Percentiles rank a stretch among this genome's conserved stretches.
phyloP scores from a whole-genome alignment of 306 rosid genomes.

The Gillenia trifoliata region DNA sequence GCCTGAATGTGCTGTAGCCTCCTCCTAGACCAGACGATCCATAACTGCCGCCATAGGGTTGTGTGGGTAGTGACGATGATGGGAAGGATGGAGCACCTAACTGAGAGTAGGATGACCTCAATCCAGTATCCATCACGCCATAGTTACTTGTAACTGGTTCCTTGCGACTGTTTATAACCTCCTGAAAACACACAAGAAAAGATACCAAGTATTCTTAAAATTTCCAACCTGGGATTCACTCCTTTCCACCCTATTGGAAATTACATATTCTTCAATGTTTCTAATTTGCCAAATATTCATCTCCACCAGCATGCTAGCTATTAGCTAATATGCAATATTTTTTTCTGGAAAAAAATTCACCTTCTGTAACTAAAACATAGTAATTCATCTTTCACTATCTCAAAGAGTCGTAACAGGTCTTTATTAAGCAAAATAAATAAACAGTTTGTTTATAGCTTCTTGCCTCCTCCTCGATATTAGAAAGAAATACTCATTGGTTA shows the following conservation, averaged over 20 bases:
- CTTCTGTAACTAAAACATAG: neutral
- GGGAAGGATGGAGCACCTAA: constrained; percentile 56
- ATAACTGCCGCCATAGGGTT: constrained; percentile 47
- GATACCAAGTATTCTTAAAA: neutral
- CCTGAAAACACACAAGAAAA: constrained; percentile 47
- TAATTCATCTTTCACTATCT: neutral
- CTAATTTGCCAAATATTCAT: neutral
- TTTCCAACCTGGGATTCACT: neutral
- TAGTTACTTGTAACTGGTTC: constrained; percentile 61
- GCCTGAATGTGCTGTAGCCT: constrained; percentile 81
- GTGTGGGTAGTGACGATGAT: constrained; percentile 60
- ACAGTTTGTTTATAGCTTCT: neutral
- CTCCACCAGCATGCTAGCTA: neutral
- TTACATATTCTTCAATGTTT: neutral
- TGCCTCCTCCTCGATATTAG: neutral
- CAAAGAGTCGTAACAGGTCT: neutral
- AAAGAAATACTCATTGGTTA: neutral
- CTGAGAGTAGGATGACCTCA: constrained; percentile 69
- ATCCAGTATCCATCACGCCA: constrained; percentile 57
- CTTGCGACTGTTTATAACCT: constrained; percentile 57
- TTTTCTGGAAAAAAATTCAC: neutral
- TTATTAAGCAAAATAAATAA: neutral
- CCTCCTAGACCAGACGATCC: constrained; percentile 84
- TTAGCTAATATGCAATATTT: neutral
- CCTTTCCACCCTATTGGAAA: neutral